These are phyloP conservation scores for Candida nanaspora DNA, from an alignment of 805 yeast genomes.

Conservation along the genomic window DNA sequence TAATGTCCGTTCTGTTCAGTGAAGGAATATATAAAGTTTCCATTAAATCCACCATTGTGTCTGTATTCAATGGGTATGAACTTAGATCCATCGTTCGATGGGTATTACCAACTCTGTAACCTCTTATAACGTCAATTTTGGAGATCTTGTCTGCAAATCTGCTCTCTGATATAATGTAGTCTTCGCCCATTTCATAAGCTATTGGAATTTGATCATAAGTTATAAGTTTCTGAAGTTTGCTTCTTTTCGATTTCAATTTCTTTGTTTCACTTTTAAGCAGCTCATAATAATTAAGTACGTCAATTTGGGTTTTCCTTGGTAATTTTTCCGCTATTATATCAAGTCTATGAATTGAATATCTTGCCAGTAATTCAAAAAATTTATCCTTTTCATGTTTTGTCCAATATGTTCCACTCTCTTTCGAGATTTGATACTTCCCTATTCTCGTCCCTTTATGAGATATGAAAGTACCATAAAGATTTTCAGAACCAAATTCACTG, in stretches of 20 bases:
- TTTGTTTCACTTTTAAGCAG: conserved; percentile 25
- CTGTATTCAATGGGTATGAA: too few relatives aligned
- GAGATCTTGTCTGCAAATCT: conserved; percentile 13
- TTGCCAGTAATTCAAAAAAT: conserved; percentile 42
- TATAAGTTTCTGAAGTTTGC: conserved; percentile 16
- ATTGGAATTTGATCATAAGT: conserved; percentile 41
- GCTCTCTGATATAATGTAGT: conserved; percentile 38
- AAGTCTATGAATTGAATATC: conserved; percentile 41
- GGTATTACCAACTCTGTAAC: too few relatives aligned
- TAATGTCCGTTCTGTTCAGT: too few relatives aligned
- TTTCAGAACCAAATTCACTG: background rate
- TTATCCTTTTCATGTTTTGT: conserved; percentile 37
- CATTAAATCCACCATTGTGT: too few relatives aligned
- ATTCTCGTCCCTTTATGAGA: background rate
- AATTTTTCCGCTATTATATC: conserved; percentile 33
- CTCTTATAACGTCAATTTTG: too few relatives aligned
- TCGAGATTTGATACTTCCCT: background rate
- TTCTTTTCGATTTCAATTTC: conserved; percentile 16
- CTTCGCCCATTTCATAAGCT: conserved; percentile 43
- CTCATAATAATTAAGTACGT: conserved; percentile 39
- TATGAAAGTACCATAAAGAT: background rate
- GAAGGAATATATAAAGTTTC: too few relatives aligned
- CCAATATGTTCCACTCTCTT: conserved; percentile 38
- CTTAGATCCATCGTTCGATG: too few relatives aligned
- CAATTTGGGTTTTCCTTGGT: conserved; percentile 34